These are phyloP conservation scores for Clavariopsis aquatica DNA, from an alignment of 495 filamentous ascomycete genomes.

Conservation along the genomic window DNA sequence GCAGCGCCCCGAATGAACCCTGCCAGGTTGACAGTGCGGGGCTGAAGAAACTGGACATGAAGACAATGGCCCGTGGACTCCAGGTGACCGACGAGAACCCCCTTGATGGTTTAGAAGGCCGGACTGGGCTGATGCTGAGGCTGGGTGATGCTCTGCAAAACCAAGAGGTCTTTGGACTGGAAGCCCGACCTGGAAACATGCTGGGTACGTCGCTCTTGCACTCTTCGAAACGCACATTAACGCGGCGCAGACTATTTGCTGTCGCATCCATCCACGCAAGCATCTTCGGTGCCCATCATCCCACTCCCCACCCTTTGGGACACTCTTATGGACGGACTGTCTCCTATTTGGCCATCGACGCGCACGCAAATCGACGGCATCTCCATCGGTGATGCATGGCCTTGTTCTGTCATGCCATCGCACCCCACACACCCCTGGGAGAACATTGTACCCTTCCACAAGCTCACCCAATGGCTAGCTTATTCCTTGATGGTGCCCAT, in stretches of 20 bases:
- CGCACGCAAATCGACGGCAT: slow-evolving; percentile 86
- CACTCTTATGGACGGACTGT: slow-evolving; percentile 83
- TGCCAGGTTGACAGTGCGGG: slow-evolving; percentile 87
- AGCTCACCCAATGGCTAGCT: slow-evolving; percentile 85
- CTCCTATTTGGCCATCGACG: slow-evolving; percentile 84
- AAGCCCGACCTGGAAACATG: slow-evolving; percentile 90
- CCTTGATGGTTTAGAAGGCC: slow-evolving; percentile 85
- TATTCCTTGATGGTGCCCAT: slow-evolving; percentile 91
- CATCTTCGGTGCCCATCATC: slow-evolving; percentile 82
- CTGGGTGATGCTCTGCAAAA: slow-evolving; percentile 78
- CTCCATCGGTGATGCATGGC: slow-evolving; percentile 93
- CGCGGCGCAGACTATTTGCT: slow-evolving; percentile 75
- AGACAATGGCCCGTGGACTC: slow-evolving; percentile 73
- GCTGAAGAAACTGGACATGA: slow-evolving; percentile 71
- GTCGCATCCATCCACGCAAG: slow-evolving; percentile 83
- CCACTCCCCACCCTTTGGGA: slow-evolving; percentile 90
- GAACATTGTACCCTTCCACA: slow-evolving; percentile 91
- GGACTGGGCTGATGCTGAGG: slow-evolving; percentile 74
- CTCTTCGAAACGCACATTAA: slow-evolving; percentile 20
- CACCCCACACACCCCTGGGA: slow-evolving; percentile 82
- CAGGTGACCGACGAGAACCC: slow-evolving; percentile 80
- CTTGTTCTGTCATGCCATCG: slow-evolving; percentile 78
- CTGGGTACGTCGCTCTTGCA: slow-evolving; percentile 61
- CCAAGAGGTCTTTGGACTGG: slow-evolving; percentile 79
- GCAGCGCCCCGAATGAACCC: slow-evolving; percentile 75